phyloP scores from a whole-genome alignment of 2,329 filamentous ascomycete genomes.

The Fusarium avenaceum region DNA sequence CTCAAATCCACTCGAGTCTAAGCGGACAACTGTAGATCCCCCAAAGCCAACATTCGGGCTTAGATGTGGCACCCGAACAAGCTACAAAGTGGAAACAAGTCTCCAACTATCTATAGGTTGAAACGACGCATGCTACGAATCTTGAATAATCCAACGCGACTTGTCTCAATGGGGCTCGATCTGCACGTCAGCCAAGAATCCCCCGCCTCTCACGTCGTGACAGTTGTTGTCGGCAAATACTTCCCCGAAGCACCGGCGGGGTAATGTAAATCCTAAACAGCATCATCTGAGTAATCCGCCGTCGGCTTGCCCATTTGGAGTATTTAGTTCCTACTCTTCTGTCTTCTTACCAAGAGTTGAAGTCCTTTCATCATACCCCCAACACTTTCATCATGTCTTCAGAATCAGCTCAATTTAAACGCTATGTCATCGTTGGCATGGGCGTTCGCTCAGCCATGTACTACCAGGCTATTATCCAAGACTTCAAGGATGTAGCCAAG shows the following conservation, averaged over 20 bases:
- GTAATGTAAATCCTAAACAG: conserved; percentile 13
- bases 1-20: neutral
- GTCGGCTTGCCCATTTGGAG: neutral
- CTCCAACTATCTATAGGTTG: conserved; percentile 7
- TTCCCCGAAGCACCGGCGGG: conserved; percentile 29
- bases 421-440: conserved; percentile 69
- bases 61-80: conserved; percentile 4
- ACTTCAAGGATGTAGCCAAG: conserved; percentile 62
- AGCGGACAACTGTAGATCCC: neutral
- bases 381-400: conserved; percentile 21
- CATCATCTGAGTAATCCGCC: conserved; percentile 20
- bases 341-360: neutral
- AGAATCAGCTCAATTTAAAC: conserved; percentile 49
- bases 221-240: conserved; percentile 26
- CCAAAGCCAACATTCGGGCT: conserved; percentile 1
- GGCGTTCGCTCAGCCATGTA: conserved; percentile 71
- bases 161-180: conserved; percentile 23
- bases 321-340: conserved; percentile 7
- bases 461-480: conserved; percentile 68
- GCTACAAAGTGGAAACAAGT: conserved; percentile 13
- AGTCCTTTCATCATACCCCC: too few relatives aligned
- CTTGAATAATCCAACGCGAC: conserved; percentile 14
- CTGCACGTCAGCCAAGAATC: conserved; percentile 26
- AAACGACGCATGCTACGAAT: conserved; percentile 10
- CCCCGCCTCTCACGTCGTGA: conserved; percentile 28